These are phyloP conservation scores for Pochonia chlamydosporia DNA, from an alignment of 2,329 filamentous ascomycete species.

Conservation along the genomic window DNA sequence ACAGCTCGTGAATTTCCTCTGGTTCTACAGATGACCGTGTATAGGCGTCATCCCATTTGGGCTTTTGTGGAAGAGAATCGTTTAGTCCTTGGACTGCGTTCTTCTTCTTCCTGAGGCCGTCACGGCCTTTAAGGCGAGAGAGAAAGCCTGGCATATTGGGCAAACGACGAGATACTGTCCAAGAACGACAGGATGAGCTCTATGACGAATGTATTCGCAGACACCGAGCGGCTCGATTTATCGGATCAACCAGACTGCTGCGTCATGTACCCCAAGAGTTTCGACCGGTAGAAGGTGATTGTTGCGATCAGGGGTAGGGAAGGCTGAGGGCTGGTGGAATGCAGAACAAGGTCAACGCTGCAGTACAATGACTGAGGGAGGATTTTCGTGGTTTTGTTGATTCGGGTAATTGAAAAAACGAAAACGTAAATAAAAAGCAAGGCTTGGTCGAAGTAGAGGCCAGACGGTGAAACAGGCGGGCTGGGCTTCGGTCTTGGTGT, in stretches of 20 bases:
- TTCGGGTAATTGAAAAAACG: neutral
- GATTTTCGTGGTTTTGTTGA: neutral
- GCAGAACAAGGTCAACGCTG: neutral
- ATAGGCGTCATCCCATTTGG: conserved; percentile 85
- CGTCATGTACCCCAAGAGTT: neutral
- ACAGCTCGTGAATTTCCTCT: conserved; percentile 84
- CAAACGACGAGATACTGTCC: neutral
- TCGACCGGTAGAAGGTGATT: neutral
- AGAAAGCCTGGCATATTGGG: conserved; percentile 52
- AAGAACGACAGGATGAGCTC: neutral
- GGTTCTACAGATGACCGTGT: conserved; percentile 74
- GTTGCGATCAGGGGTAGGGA: neutral
- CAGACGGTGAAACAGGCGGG: conserved; percentile 1
- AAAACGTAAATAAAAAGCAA: neutral
- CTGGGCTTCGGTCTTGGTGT: conserved; percentile 1
- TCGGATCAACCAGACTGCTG: neutral
- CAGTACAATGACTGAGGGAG: neutral
- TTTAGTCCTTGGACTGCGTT: conserved; percentile 44
- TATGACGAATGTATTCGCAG: too few species aligned
- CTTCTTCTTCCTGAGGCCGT: conserved; percentile 66
- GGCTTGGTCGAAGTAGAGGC: neutral
- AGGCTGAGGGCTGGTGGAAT: neutral
- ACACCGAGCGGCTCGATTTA: conserved; percentile 2
- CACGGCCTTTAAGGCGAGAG: conserved; percentile 68
- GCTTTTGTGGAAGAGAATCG: conserved; percentile 57